Evolutionary conservation across 208 protist species (phyloP).

Genomic region (Naegleria lovaniensis): DNA sequence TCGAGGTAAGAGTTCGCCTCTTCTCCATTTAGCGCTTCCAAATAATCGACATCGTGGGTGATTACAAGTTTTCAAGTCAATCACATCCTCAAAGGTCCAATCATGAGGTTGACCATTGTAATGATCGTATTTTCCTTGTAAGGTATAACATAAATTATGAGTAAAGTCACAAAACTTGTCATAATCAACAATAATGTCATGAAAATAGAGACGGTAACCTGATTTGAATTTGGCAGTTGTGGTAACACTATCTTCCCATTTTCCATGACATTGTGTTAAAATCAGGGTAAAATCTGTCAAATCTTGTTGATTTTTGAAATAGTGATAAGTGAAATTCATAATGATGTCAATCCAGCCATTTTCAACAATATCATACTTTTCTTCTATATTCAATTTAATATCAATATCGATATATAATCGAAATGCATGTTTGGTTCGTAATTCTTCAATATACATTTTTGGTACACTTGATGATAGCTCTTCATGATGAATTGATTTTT

Average conservation of each 20-base stretch:
- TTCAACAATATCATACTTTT: neutral
- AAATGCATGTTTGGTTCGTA: neutral
- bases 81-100: neutral
- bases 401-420: slow-evolving; percentile 7
- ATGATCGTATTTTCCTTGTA: neutral
- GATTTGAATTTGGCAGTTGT: neutral
- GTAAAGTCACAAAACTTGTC: neutral
- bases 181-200: neutral
- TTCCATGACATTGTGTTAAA: neutral
- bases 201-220: slow-evolving; percentile 8
- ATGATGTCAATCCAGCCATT: neutral
- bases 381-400: neutral
- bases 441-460: neutral
- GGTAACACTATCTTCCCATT: neutral
- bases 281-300: neutral
- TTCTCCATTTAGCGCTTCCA: neutral
- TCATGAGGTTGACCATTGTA: neutral
- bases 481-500: neutral
- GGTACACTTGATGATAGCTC: neutral
- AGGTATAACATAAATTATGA: neutral
- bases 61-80: neutral
- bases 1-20: neutral
- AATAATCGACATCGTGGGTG: neutral
- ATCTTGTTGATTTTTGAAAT: neutral
- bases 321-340: neutral